Evolutionary conservation across 805 yeast species (phyloP).

Genomic region (Metschnikowia picachoensis): DNA sequence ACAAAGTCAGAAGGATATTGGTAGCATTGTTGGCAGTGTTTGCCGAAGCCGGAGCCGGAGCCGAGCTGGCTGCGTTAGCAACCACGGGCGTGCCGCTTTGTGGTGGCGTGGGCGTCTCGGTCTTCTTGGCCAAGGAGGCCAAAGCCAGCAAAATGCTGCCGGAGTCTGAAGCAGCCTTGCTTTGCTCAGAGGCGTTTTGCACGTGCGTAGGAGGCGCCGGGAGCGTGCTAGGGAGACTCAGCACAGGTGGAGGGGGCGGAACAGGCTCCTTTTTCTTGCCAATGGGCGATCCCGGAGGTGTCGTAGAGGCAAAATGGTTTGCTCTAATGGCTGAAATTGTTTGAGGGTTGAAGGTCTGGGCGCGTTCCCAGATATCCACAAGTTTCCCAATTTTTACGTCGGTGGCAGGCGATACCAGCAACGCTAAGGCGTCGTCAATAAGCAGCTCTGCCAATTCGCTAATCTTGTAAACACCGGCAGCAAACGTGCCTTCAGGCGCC

Average conservation of each 20-base stretch:
- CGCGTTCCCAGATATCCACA: slow-evolving; percentile 89
- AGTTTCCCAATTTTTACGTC: slow-evolving; percentile 74
- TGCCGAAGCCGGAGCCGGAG: not conserved
- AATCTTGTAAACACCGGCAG: slow-evolving; percentile 66
- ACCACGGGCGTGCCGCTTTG: slow-evolving; percentile 24
- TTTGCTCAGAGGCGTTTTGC: slow-evolving; percentile 9
- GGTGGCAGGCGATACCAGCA: slow-evolving; percentile 50
- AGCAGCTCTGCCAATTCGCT: slow-evolving; percentile 61
- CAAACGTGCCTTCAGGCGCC: slow-evolving; percentile 68
- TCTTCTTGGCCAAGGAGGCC: slow-evolving; percentile 54
- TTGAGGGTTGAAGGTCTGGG: slow-evolving; percentile 65
- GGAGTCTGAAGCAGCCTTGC: slow-evolving; percentile 42
- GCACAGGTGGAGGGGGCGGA: not conserved
- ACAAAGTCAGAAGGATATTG: slow-evolving; percentile 41
- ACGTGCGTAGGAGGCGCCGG: slow-evolving; percentile 12
- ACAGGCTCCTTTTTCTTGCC: slow-evolving; percentile 10
- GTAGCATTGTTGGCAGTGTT: slow-evolving; percentile 24
- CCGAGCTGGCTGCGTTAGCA: slow-evolving; percentile 15
- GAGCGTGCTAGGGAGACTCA: not conserved
- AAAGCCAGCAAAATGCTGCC: slow-evolving; percentile 66
- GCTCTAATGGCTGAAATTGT: slow-evolving; percentile 52
- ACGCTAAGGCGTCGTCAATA: slow-evolving; percentile 58
- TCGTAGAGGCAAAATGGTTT: slow-evolving; percentile 58
- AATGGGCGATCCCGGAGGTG: slow-evolving; percentile 68
- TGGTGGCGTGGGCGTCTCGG: slow-evolving; percentile 30